These are phyloP conservation scores for Nidularia sp. DNA, from an alignment of 768 basidiomycete genomes.

Conservation along the genomic window DNA sequence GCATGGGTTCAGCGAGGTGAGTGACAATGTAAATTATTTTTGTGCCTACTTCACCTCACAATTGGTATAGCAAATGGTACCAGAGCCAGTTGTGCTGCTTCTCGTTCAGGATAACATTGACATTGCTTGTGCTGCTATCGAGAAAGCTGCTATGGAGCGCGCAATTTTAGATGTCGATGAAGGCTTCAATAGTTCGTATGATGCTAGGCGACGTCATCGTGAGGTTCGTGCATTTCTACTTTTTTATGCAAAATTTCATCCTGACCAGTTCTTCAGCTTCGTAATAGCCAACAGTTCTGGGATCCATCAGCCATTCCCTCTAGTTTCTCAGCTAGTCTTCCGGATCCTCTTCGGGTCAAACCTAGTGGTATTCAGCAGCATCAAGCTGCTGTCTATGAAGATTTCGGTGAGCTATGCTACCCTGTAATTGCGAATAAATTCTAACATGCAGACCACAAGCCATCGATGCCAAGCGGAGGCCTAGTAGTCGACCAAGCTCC, in stretches of 20 bases:
- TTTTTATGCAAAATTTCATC: neutral
- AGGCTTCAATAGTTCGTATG: slow-evolving; percentile 77
- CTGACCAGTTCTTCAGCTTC: slow-evolving; percentile 37
- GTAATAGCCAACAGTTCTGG: slow-evolving; percentile 80
- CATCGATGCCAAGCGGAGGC: slow-evolving; percentile 53
- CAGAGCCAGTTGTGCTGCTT: slow-evolving; percentile 75
- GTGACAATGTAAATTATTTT: slow-evolving; percentile 2
- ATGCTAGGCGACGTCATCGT: slow-evolving; percentile 79
- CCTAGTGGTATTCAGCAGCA: slow-evolving; percentile 74
- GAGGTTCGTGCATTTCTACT: slow-evolving; percentile 47
- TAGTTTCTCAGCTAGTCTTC: slow-evolving; percentile 68
- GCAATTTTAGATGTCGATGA: slow-evolving; percentile 93
- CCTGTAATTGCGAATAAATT: no score
- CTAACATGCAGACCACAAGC: no score
- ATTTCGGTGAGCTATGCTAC: slow-evolving; percentile 58
- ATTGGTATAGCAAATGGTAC: slow-evolving; percentile 51
- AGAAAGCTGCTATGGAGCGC: slow-evolving; percentile 97
- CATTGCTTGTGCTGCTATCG: slow-evolving; percentile 88
- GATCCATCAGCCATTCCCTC: slow-evolving; percentile 73
- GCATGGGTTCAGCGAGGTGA: slow-evolving; percentile 85
- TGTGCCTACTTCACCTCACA: neutral
- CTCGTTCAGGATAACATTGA: slow-evolving; percentile 93
- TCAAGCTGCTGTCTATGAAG: slow-evolving; percentile 91
- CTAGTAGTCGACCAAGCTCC: slow-evolving; percentile 66
- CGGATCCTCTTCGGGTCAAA: slow-evolving; percentile 86